Conservation (phyloP, 768 basidiomycete genomes). For the Kwoniella pini region DNA sequence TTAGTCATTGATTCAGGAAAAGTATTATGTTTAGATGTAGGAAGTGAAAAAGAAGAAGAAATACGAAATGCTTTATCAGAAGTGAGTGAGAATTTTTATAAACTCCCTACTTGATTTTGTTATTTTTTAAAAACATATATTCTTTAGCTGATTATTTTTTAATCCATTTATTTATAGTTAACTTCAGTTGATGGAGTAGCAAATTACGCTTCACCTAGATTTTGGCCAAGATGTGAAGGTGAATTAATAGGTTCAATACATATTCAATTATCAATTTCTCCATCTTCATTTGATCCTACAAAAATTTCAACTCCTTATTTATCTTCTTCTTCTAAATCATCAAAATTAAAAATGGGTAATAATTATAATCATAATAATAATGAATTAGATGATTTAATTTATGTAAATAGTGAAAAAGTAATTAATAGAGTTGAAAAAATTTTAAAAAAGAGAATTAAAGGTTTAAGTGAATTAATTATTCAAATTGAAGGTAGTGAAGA, state of each 20-base stretch:
- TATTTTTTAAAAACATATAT: too few species aligned
- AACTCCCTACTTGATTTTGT: too few species aligned
- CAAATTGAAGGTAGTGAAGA: conserved; percentile 66
- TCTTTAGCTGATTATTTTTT: too few species aligned
- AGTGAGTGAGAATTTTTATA: conserved; percentile 47
- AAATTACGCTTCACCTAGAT: conserved; percentile 76
- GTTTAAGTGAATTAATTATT: conserved; percentile 84
- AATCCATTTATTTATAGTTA: too few species aligned
- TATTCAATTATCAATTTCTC: conserved; percentile 74
- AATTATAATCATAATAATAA: conserved; percentile 46
- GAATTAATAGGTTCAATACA: conserved; percentile 88
- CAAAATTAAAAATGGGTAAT: conserved; percentile 42
- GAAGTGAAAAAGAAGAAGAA: conserved; percentile 57
- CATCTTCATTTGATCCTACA: conserved; percentile 61
- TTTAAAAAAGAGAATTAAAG: conserved; percentile 70
- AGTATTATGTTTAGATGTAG: conserved; percentile 82
- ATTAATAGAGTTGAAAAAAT: conserved; percentile 73
- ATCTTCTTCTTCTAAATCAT: too few species aligned
- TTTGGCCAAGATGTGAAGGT: conserved; percentile 93
- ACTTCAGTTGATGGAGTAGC: conserved; percentile 69
- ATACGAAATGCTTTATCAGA: conserved; percentile 57
- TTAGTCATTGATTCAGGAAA: conserved; percentile 91
- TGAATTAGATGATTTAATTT: conserved; percentile 58
- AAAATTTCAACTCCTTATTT: conserved; percentile 17
- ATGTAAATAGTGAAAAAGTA: conserved; percentile 69